phyloP scores from a whole-genome alignment of 257 asterid genomes.

The Nicotiana benthamiana region DNA sequence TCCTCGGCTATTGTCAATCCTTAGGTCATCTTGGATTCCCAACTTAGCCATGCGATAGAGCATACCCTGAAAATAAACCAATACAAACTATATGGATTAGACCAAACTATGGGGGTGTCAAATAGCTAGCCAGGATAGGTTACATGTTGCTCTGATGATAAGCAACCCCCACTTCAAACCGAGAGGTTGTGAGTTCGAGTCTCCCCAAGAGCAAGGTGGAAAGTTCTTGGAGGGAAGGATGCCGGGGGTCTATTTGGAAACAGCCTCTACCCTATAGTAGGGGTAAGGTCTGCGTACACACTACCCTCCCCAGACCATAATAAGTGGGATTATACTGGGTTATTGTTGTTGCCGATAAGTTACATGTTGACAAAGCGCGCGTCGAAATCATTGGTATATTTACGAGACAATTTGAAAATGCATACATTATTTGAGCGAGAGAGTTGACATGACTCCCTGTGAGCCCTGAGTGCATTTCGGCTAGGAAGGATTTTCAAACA shows the following conservation, averaged over 20 bases:
- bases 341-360: no score
- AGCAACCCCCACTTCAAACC: no score
- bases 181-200: no score
- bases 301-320: no score
- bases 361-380: no score
- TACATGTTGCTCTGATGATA: no score
- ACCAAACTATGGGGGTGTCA: neutral
- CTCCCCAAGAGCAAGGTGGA: no score
- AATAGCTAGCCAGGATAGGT: neutral
- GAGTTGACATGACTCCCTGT: constrained; percentile 55
- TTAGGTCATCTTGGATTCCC: constrained; percentile 63
- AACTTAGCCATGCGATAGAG: constrained; percentile 63
- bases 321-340: no score
- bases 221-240: no score
- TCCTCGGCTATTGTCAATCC: constrained; percentile 48
- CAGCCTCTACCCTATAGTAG: no score
- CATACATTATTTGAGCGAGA: constrained; percentile 38
- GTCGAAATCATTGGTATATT: neutral
- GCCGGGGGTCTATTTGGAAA: no score
- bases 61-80: constrained; percentile 32
- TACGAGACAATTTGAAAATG: neutral
- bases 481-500: constrained; percentile 45
- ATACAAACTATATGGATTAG: neutral
- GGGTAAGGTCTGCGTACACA: no score
- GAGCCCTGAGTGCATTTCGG: constrained; percentile 48